Evolutionary conservation across 1,139 yeast genomes (phyloP).

Genomic region (Scheffersomyces lignicola): DNA sequence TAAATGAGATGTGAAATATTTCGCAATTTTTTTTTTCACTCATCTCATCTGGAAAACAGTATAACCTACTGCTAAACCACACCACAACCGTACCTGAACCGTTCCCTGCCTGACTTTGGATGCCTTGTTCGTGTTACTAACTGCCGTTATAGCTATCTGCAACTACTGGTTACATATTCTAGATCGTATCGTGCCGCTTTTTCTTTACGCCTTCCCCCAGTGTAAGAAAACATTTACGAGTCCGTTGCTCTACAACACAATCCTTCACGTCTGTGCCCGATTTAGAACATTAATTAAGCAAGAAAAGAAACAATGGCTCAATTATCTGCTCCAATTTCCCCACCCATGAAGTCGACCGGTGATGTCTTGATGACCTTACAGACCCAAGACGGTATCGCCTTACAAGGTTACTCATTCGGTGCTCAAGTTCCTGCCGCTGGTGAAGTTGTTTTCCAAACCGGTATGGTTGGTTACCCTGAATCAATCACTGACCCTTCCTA

Average conservation of each 20-base stretch:
- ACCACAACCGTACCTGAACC: too few species aligned
- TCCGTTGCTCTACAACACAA: not conserved
- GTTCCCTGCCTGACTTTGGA: too few species aligned
- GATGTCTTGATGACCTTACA: slow-evolving; percentile 87
- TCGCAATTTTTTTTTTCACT: not conserved
- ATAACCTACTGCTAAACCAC: too few species aligned
- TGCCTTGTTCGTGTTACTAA: slow-evolving; percentile 1
- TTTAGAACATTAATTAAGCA: not conserved
- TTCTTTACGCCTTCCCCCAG: not conserved
- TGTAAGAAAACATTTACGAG: not conserved
- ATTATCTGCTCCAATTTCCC: slow-evolving; percentile 74
- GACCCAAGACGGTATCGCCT: slow-evolving; percentile 82
- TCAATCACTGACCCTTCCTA: slow-evolving; percentile 99
- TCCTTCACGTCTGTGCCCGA: not conserved
- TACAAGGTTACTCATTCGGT: slow-evolving; percentile 98
- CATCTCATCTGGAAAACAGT: not conserved
- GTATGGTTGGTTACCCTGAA: slow-evolving; percentile 99
- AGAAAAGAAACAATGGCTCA: slow-evolving; percentile 11
- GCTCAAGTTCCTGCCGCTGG: slow-evolving; percentile 90
- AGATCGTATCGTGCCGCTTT: not conserved
- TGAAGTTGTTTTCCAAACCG: slow-evolving; percentile 98
- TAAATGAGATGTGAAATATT: too few species aligned
- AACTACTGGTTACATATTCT: slow-evolving; percentile 1
- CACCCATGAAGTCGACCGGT: slow-evolving; percentile 80
- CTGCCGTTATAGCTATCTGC: slow-evolving; percentile 1